Conservation (phyloP, 83 land plant genomes). For the Larix sibirica region DNA sequence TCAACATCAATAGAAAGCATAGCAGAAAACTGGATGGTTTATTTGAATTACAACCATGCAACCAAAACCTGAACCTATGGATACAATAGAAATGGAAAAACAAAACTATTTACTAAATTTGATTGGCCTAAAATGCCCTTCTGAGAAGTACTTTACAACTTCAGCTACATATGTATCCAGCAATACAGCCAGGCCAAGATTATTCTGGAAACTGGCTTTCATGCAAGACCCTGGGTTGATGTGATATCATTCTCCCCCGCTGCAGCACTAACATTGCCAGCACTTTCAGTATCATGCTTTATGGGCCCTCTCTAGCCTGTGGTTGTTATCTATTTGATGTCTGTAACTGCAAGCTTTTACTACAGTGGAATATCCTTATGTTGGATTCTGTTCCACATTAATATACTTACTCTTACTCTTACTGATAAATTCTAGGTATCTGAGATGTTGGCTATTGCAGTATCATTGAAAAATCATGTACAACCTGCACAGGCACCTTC, state of each 20-base stretch:
- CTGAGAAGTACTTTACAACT: neutral
- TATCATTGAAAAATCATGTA: neutral
- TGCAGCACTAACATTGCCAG: no score
- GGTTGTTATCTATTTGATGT: no score
- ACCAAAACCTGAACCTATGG: neutral
- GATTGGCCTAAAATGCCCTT: neutral
- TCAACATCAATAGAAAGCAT: no score
- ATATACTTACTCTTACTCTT: no score
- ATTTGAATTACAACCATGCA: neutral
- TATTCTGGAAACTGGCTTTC: no score
- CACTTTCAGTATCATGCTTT: no score
- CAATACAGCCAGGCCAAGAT: neutral
- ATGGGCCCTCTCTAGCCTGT: no score
- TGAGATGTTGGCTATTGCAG: neutral
- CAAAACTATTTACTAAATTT: neutral
- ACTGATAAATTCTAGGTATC: neutral
- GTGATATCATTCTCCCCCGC: no score
- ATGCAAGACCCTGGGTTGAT: no score
- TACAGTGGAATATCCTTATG: no score
- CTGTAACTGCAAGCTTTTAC: no score
- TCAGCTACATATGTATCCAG: neutral
- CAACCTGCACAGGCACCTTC: constrained; percentile 7
- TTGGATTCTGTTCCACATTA: no score
- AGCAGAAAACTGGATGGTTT: neutral
- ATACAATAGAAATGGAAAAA: neutral